Evolutionary conservation across 495 filamentous ascomycete genomes (phyloP), one percentile per base, ranked within the genome.

Genomic region (Aspergillus haitiensis): DNA sequence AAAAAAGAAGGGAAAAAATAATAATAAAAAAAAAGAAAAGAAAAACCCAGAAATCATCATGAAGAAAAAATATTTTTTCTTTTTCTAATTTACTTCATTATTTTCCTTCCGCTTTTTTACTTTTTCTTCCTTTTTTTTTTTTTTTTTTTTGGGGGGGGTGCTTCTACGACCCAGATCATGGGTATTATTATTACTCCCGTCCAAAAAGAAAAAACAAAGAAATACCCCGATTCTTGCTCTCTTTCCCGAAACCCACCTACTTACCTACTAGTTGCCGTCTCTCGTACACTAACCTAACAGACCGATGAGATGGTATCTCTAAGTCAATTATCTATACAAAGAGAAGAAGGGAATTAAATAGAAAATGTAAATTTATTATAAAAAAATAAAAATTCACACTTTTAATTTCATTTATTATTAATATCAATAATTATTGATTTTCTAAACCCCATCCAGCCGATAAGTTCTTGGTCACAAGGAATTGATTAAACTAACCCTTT

Each of bases 401-500:
- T 27, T 27, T 3, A 27, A 27, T 27, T 3, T 3, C 21, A 27
- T 27, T 27, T 27, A 27, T 27, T 27, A 27, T 27, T 27, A 18
- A 16, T 33, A 34, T 52, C 34, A 52, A 47, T 47, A 16, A 16
- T 47, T 21, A 21, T 47, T 47, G 15, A 47, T 47, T 4, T 21
- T 18, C 21, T 46, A 46, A 47, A 21, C 44, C 44, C n/a, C 44
- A 47, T 47, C 44, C 44, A 47, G 27, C 44, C 44, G 44, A 47
- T 47, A 47, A 21, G 21, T 47, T 18, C 21, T 18, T 40, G 7
- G 15, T 21, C n/a, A 46, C n/a, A 46, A 16, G 2, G 18, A 46
- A 15, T 40, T 6, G 21, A 47, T 47, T 40, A 18, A 33, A 27
- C 50, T 60, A 60, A 55, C 40, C 59, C 6, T 47, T 47, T 47